These are phyloP conservation scores for Mrakia frigida DNA, from an alignment of 768 basidiomycete species.

Conservation along the genomic window DNA sequence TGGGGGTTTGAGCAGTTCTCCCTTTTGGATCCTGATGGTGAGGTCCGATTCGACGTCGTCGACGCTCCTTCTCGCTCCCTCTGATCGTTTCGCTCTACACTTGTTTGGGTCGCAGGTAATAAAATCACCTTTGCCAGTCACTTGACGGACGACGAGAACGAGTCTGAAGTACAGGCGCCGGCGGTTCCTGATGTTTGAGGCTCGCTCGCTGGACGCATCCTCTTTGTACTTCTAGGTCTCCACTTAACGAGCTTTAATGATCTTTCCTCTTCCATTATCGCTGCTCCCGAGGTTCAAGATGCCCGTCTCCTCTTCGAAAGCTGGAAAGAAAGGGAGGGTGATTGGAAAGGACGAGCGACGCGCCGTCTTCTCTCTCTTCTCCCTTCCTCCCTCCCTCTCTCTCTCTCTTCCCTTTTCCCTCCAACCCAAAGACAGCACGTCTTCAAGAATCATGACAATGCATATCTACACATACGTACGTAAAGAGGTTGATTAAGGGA, in stretches of 20 bases:
- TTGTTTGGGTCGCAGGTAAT: background rate
- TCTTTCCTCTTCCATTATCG: no score
- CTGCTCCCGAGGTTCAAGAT: no score
- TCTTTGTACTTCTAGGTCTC: no score
- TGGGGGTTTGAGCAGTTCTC: constrained; percentile 22
- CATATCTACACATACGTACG: no score
- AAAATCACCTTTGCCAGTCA: constrained; percentile 23
- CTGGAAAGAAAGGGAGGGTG: no score
- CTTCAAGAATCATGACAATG: no score
- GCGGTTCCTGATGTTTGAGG: constrained; percentile 6
- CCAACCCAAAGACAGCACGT: no score
- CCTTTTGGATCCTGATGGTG: constrained; percentile 15
- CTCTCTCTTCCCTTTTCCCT: background rate
- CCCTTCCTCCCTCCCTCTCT: background rate
- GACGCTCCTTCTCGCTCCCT: background rate
- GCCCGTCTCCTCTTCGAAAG: background rate
- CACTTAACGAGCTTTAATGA: no score
- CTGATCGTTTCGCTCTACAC: background rate
- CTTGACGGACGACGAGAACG: constrained; percentile 19
- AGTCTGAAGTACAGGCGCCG: constrained; percentile 14
- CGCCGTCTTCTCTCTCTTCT: background rate
- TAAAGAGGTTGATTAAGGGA: no score
- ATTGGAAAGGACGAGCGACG: no score
- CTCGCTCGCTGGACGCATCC: no score
- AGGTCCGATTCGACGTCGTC: background rate